Evolutionary conservation across 148 eudicot genomes (phyloP).

Genomic region (Rhododendron griersonianum): DNA sequence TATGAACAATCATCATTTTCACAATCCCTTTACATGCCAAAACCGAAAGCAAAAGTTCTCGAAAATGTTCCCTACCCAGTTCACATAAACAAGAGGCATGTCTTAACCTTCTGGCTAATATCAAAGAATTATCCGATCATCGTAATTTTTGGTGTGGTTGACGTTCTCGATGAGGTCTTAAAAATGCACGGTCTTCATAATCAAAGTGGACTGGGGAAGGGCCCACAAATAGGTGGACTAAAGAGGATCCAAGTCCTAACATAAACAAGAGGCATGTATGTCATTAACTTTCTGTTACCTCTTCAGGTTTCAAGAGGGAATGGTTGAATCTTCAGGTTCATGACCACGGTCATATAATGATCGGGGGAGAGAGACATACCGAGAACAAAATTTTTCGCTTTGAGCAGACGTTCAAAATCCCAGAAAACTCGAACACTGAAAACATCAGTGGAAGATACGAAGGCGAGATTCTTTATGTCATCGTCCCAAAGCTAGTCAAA

Average conservation of each 20-base stretch:
- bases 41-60: background rate
- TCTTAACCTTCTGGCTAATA: background rate
- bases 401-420: constrained; percentile 33
- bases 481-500: constrained; percentile 34
- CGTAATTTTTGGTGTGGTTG: background rate
- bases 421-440: constrained; percentile 36
- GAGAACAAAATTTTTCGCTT: constrained; percentile 35
- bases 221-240: background rate
- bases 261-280: background rate
- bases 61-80: background rate
- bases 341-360: constrained; percentile 22
- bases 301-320: constrained; percentile 50
- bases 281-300: background rate
- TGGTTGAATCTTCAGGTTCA: constrained; percentile 40
- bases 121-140: background rate
- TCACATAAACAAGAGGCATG: background rate
- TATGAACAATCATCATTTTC: background rate
- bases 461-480: constrained; percentile 37
- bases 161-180: background rate
- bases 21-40: background rate
- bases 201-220: background rate
- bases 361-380: constrained; percentile 42
- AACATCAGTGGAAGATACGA: constrained; percentile 37
- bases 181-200: background rate
- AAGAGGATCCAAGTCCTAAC: background rate